Conservation (phyloP, 2,329 filamentous ascomycete species). For the Fusarium algeriense region DNA sequence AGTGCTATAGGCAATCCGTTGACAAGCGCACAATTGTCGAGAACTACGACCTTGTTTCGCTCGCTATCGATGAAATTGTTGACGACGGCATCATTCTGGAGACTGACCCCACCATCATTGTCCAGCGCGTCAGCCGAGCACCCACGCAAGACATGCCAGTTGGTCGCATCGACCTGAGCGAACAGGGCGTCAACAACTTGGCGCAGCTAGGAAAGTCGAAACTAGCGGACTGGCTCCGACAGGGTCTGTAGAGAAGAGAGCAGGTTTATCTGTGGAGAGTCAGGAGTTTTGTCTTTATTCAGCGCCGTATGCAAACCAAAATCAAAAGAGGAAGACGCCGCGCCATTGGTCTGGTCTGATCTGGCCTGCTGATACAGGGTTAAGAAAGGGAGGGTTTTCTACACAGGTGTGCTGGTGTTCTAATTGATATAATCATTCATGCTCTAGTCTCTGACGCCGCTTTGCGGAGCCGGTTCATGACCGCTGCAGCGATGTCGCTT, state of each 20-base stretch:
- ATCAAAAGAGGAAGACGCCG: constrained; percentile 40
- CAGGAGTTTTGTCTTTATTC: constrained; percentile 47
- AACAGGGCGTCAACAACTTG: constrained; percentile 93
- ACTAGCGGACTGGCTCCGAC: constrained; percentile 89
- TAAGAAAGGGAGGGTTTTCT: constrained; percentile 26
- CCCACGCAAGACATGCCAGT: constrained; percentile 92
- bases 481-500: constrained; percentile 85
- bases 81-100: constrained; percentile 97
- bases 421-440: constrained; percentile 56
- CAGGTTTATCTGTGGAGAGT: constrained; percentile 30
- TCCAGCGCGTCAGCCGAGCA: constrained; percentile 90
- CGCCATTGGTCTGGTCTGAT: constrained; percentile 36
- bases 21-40: constrained; percentile 98
- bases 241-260: constrained; percentile 71
- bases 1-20: constrained; percentile 79
- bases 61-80: constrained; percentile 94
- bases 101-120: constrained; percentile 94
- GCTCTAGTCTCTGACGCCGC: constrained; percentile 73
- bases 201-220: constrained; percentile 95
- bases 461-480: constrained; percentile 87
- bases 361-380: constrained; percentile 40
- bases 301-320: constrained; percentile 47
- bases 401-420: constrained; percentile 46
- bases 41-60: constrained; percentile 96
- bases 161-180: constrained; percentile 93